Conservation (phyloP, 2,329 filamentous ascomycete genomes). For the Fusarium nelsonii region DNA sequence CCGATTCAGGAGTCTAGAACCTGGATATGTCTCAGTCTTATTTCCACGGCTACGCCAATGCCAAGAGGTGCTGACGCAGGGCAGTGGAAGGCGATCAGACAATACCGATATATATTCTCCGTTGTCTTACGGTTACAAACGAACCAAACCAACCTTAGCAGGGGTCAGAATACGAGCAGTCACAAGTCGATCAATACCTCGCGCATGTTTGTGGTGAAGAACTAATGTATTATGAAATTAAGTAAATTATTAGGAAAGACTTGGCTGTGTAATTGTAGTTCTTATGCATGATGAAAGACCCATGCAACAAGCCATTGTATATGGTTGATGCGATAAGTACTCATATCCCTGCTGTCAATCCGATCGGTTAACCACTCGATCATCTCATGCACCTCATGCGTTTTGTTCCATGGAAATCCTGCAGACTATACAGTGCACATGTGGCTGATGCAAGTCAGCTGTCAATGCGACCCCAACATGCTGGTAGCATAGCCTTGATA, state of each 20-base stretch:
- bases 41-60: conserved; percentile 5
- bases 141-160: background rate
- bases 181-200: background rate
- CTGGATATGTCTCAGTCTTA: conserved; percentile 22
- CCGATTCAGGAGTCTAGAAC: conserved; percentile 15
- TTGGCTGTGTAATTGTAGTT: background rate
- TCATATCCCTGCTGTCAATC: conserved; percentile 15
- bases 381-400: conserved; percentile 12
- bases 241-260: background rate
- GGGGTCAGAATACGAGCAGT: conserved; percentile 13
- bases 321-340: background rate
- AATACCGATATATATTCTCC: conserved; percentile 19
- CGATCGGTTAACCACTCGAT: conserved; percentile 14
- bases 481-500: conserved; percentile 9
- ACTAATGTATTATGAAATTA: conserved; percentile 12
- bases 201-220: background rate
- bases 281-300: background rate
- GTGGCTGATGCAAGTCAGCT: conserved; percentile 31
- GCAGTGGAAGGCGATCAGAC: conserved; percentile 9
- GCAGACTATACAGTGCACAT: background rate
- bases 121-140: conserved; percentile 7
- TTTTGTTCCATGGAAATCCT: conserved; percentile 5
- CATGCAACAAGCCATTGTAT: background rate
- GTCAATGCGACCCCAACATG: conserved; percentile 16
- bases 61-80: background rate